Base-by-base conservation (phyloP, 78 protist species). In the Trichosphaerium sp. region DNA sequence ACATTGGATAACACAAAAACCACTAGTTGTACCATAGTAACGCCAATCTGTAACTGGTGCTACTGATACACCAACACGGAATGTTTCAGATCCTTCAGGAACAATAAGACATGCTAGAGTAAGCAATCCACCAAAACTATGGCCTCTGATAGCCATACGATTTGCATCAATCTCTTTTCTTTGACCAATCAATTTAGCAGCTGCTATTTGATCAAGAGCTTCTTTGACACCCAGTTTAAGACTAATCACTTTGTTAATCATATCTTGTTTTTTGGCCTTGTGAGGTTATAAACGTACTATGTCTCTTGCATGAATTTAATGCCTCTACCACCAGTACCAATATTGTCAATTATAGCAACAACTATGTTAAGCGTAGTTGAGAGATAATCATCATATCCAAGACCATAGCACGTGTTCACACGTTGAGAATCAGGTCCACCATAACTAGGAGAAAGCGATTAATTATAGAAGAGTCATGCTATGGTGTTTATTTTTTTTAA, bases 1-100 rank as follows among this genome's bases (percentile, higher is more conserved):
- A n/a, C n/a, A n/a, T n/a, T n/a, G n/a, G n/a, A n/a, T n/a, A n/a
- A n/a, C n/a, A n/a, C n/a, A n/a, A n/a, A n/a, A n/a, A n/a, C n/a
- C n/a, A n/a, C n/a, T n/a, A n/a, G n/a, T n/a, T n/a, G n/a, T n/a
- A n/a, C n/a, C 59, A 10, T 54, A 54, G 10, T 34, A 54, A 34
- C 59, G 29, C 59, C 59, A 54, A 35, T 54, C 59, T 10, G 28
- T 54, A 6, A 54, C 59, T 32, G 59, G 59, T 10, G 59, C 59
- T 32, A 54, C 43, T 6, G 59, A 54, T 10, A 54, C 59, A 10
- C 59, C 59, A 35, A 54, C 29, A 12, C 6, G 11, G 59, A 54
- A 32, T 12, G 59, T 32, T 10, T n/a, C 11, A 35, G 6, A 10
- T 32, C 43, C 28, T 6, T 6, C 6, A 6, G 59, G 32, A 6